Percentiles rank a stretch among this genome's conserved stretches.
Conservation (phyloP, 768 basidiomycete species). For the Ramaria rubella region DNA sequence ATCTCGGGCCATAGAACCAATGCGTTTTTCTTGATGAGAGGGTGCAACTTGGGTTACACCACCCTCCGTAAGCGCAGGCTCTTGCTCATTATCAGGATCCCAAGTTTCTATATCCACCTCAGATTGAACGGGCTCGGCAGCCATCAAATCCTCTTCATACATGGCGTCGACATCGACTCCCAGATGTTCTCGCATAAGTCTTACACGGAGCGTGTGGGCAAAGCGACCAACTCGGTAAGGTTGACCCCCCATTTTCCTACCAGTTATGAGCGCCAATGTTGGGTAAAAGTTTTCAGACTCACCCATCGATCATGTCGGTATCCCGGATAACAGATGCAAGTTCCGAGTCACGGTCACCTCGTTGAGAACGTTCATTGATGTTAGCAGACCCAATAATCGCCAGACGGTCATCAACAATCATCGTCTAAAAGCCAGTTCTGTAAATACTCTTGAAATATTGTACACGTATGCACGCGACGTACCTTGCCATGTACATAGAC, state of each 20-base stretch:
- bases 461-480: too few species aligned
- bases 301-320: conserved; percentile 95
- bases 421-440: conserved; percentile 35
- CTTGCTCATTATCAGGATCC: conserved; percentile 72
- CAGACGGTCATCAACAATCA: conserved; percentile 89
- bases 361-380: conserved; percentile 93
- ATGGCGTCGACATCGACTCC: conserved; percentile 91
- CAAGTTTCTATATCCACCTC: conserved; percentile 52
- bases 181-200: conserved; percentile 94
- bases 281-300: conserved; percentile 18
- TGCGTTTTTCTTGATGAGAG: conserved; percentile 24
- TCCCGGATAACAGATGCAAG: conserved; percentile 89
- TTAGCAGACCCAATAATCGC: conserved; percentile 95
- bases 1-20: conserved; percentile 27
- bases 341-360: conserved; percentile 96
- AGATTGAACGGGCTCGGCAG: conserved; percentile 41
- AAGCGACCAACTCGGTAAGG: conserved; percentile 96
- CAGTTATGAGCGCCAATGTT: background rate
- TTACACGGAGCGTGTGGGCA: conserved; percentile 87
- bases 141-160: conserved; percentile 66
- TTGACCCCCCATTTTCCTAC: conserved; percentile 86
- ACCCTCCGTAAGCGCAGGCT: conserved; percentile 34
- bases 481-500: conserved; percentile 89
- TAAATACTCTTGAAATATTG: conserved; percentile 25
- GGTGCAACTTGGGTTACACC: conserved; percentile 35